phyloP scores from a whole-genome alignment of 305 asterid species.

The Fraxinus latifolia region DNA sequence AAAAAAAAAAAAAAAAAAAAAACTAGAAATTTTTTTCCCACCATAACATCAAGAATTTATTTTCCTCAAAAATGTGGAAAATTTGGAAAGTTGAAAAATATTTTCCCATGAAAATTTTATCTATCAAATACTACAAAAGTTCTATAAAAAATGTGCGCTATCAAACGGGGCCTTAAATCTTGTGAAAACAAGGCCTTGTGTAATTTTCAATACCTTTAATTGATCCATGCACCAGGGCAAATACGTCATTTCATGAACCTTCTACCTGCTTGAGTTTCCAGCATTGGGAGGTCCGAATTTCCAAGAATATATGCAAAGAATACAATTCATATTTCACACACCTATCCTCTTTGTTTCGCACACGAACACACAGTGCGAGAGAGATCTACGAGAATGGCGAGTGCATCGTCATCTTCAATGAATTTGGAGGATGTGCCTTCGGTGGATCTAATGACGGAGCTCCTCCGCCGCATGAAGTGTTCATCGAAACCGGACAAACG shows the following conservation, averaged over 20 bases:
- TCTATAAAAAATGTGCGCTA: no score
- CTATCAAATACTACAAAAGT: no score
- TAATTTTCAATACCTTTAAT: background rate
- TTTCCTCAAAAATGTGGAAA: no score
- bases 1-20: no score
- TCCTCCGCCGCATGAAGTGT: conserved; percentile 72
- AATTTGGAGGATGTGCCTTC: conserved; percentile 61
- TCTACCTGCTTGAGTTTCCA: background rate
- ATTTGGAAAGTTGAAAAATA: no score
- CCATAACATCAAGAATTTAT: no score
- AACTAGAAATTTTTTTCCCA: no score
- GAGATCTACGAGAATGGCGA: background rate
- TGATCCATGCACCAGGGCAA: background rate
- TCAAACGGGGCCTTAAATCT: no score
- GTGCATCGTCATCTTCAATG: background rate
- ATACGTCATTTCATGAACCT: background rate
- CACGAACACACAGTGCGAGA: background rate
- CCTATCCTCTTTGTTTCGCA: background rate
- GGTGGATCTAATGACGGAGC: conserved; percentile 65
- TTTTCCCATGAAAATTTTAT: no score
- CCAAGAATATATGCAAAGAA: background rate
- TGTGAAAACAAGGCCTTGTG: no score
- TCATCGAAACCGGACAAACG: conserved; percentile 63
- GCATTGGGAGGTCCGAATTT: background rate
- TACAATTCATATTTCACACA: background rate